phyloP scores from a whole-genome alignment of 2,329 filamentous ascomycete genomes.

The Penicillium sp. region DNA sequence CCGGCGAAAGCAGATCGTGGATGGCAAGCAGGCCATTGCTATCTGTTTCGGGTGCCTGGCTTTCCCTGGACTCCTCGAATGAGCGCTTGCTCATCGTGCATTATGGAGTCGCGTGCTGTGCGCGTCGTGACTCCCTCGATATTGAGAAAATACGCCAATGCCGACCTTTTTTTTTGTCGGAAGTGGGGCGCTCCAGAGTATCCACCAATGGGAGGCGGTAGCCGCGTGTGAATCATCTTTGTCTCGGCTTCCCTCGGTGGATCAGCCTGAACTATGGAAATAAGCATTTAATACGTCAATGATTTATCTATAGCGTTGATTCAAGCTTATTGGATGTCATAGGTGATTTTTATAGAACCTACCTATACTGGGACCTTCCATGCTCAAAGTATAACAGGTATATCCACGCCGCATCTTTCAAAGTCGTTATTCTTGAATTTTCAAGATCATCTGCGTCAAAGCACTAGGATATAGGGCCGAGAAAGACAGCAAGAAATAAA shows the following conservation, averaged over 20 bases:
- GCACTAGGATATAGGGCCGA: too few relatives aligned
- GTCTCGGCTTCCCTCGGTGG: neutral
- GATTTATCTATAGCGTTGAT: too few relatives aligned
- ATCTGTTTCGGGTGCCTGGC: slow-evolving; percentile 25
- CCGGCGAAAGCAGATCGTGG: slow-evolving; percentile 37
- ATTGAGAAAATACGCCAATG: neutral
- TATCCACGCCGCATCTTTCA: too few relatives aligned
- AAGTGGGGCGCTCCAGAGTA: neutral
- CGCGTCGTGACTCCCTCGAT: neutral
- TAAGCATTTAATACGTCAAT: too few relatives aligned
- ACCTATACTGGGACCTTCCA: too few relatives aligned
- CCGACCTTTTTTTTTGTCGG: slow-evolving; percentile 6
- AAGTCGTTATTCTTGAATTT: too few relatives aligned
- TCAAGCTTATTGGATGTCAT: too few relatives aligned
- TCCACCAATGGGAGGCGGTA: neutral
- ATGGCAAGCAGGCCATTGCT: slow-evolving; percentile 31
- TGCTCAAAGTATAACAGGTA: too few relatives aligned
- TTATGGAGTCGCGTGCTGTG: slow-evolving; percentile 16
- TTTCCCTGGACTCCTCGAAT: slow-evolving; percentile 32
- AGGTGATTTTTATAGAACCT: too few relatives aligned
- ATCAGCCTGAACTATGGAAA: too few relatives aligned
- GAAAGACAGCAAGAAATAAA: too few relatives aligned
- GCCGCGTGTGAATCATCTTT: neutral
- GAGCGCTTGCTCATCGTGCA: slow-evolving; percentile 42
- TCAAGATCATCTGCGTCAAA: too few relatives aligned